Evolutionary conservation across 352 stramenopile genomes (phyloP).

Genomic region (Phytophthora hibernalis): DNA sequence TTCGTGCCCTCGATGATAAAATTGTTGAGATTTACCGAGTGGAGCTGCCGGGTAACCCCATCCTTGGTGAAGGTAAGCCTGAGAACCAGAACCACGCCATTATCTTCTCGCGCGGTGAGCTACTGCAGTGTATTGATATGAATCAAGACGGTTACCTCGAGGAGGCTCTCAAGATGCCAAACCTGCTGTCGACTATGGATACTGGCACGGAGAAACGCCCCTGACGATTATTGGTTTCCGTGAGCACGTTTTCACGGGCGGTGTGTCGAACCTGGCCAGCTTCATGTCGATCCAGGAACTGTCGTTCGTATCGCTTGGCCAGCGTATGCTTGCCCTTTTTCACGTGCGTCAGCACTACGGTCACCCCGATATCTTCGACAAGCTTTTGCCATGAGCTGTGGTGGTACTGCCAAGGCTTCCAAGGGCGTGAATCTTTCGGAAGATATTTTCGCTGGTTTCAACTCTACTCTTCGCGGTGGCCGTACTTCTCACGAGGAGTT

Average conservation of each 20-base stretch:
- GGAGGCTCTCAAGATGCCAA: slow-evolving; percentile 87
- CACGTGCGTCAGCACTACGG: slow-evolving; percentile 89
- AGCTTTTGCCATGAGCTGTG: slow-evolving; percentile 87
- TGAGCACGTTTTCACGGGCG: slow-evolving; percentile 88
- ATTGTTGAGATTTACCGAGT: slow-evolving; percentile 87
- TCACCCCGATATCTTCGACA: slow-evolving; percentile 91
- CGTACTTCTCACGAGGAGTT: slow-evolving; percentile 86
- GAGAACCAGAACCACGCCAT: slow-evolving; percentile 92
- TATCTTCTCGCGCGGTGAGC: slow-evolving; percentile 86
- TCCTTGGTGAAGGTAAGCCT: slow-evolving; percentile 89
- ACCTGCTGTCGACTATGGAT: slow-evolving; percentile 87
- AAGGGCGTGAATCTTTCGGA: slow-evolving; percentile 90
- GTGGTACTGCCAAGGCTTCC: slow-evolving; percentile 83
- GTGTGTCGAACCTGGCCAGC: slow-evolving; percentile 84
- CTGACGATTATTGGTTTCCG: slow-evolving; percentile 89
- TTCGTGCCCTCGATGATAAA: slow-evolving; percentile 71
- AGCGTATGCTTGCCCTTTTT: slow-evolving; percentile 80
- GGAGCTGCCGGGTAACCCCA: slow-evolving; percentile 82
- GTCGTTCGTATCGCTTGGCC: slow-evolving; percentile 84
- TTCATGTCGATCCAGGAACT: slow-evolving; percentile 92
- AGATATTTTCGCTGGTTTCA: slow-evolving; percentile 92
- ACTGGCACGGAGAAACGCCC: slow-evolving; percentile 64
- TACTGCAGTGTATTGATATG: slow-evolving; percentile 93
- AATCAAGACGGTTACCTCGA: slow-evolving; percentile 90
- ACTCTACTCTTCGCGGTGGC: slow-evolving; percentile 80